Conservation (phyloP, 495 filamentous ascomycete species). For the Talaromyces wortmannii region DNA sequence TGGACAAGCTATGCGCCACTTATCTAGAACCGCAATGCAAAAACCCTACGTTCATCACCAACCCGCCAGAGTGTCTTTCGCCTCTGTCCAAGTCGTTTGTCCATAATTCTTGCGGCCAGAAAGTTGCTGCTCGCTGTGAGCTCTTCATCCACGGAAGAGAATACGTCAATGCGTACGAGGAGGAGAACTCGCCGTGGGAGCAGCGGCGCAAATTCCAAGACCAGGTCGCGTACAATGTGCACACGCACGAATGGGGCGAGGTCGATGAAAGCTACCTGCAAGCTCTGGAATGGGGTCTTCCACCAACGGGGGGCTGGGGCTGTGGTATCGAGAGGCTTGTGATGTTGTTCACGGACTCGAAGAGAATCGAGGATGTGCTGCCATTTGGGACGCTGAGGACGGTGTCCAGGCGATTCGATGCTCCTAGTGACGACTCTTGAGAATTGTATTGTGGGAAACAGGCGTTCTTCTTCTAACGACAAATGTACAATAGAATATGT, state of each 20-base stretch:
- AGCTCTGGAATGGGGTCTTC: constrained; percentile 79
- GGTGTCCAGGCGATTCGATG: constrained; percentile 16
- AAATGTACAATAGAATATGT: no score
- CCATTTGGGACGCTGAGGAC: constrained; percentile 75
- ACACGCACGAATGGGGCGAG: constrained; percentile 26
- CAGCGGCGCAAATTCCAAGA: constrained; percentile 78
- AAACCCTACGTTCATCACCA: constrained; percentile 78
- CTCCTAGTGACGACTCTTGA: not conserved
- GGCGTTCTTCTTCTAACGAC: no score
- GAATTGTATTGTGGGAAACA: not conserved
- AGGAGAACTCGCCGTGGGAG: constrained; percentile 88
- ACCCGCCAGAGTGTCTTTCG: constrained; percentile 87
- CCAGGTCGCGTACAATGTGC: constrained; percentile 41
- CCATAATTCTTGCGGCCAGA: constrained; percentile 53
- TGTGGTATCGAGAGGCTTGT: constrained; percentile 83
- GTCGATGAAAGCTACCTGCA: constrained; percentile 81
- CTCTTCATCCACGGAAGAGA: constrained; percentile 78
- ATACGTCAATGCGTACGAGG: constrained; percentile 92
- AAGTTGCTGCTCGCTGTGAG: constrained; percentile 74
- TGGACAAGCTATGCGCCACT: constrained; percentile 70
- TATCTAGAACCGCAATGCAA: constrained; percentile 70
- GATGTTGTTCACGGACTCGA: constrained; percentile 76
- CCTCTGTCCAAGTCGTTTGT: constrained; percentile 84
- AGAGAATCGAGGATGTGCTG: constrained; percentile 74
- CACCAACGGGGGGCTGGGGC: constrained; percentile 94